Base-by-base conservation (phyloP, 352 stramenopile species). In the Phytophthora fragariae region DNA sequence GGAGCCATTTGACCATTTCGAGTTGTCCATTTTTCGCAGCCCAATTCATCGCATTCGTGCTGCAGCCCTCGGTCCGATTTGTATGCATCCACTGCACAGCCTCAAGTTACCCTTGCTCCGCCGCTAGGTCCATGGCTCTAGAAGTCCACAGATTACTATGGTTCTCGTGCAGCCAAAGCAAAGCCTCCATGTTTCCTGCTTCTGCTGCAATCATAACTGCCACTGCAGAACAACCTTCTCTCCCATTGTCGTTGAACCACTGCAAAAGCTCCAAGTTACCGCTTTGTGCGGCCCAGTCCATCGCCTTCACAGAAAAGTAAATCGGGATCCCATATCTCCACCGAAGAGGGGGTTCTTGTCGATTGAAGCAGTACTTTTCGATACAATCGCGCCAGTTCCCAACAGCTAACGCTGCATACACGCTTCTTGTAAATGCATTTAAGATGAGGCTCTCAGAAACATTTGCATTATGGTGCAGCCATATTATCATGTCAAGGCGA, bases 1-100 rank as follows among this genome's bases (percentile, higher is more conserved):
- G 41, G 17, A 73, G 53, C 66, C 58, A 68, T 15, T 47, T 52
- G 2, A 73, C 58, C 17, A 68, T 21, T 4, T 63, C 21, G 2
- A 75, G 33, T 5, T 59, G 46, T 3, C 68, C 61, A 44, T 80
- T 65, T 24, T 58, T 41, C 2, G 73, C 73, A 3, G 67, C 67
- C 19, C n/a, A 24, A 35, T 64, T 49, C 63, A 70, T 72, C 7
- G 63, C 60, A 24, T 50, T 17, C 12, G 29, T 55, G 1, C 10
- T 57, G 62, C 57, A 65, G 3, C 57, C 62, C 62, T 65, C 70
- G 1, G 21, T 50, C 6, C 75, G 66, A 35, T 71, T 60, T 5
- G 35, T 24, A 21, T 62, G 35, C n/a, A 77, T 50, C 65, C 50
- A 69, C 27, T 59, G 14, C 4, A 74, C 37, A 31, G 65, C 17